Evolutionary conservation across 148 eudicot genomes (phyloP).

Genomic region (Bassia scoparia): DNA sequence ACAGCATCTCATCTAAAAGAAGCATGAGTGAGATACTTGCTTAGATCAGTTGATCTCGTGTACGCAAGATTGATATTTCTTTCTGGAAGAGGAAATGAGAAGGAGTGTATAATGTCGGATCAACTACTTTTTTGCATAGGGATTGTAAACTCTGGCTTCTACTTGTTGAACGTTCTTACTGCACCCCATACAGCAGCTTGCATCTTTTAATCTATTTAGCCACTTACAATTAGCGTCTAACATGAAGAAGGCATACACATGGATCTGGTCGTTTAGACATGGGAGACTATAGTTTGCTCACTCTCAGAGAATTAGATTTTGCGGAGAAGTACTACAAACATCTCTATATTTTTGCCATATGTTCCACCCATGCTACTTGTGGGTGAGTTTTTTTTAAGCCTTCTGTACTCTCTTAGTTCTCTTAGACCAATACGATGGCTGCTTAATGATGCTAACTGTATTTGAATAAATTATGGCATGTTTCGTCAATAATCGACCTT

Average conservation of each 20-base stretch:
- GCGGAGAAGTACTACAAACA: slow-evolving; percentile 69
- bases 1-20: too few species aligned
- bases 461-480: not conserved
- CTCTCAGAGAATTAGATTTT: slow-evolving; percentile 76
- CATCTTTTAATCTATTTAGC: slow-evolving; percentile 86
- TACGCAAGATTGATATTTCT: too few species aligned
- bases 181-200: slow-evolving; percentile 99
- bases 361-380: slow-evolving; percentile 98
- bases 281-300: slow-evolving; percentile 72
- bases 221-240: slow-evolving; percentile 69
- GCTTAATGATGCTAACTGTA: not conserved
- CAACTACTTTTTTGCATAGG: too few species aligned
- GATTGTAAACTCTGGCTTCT: too few species aligned
- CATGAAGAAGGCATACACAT: slow-evolving; percentile 81
- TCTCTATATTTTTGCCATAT: slow-evolving; percentile 85
- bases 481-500: too few species aligned
- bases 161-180: too few species aligned
- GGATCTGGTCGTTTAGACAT: slow-evolving; percentile 91
- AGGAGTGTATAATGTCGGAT: too few species aligned
- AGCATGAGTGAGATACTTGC: too few species aligned
- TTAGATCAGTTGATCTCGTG: too few species aligned
- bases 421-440: not conserved
- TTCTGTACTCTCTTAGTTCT: too few species aligned
- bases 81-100: too few species aligned
- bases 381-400: slow-evolving; percentile 51